phyloP scores from a whole-genome alignment of 441 rosid species.

The Gossypium davidsonii region DNA sequence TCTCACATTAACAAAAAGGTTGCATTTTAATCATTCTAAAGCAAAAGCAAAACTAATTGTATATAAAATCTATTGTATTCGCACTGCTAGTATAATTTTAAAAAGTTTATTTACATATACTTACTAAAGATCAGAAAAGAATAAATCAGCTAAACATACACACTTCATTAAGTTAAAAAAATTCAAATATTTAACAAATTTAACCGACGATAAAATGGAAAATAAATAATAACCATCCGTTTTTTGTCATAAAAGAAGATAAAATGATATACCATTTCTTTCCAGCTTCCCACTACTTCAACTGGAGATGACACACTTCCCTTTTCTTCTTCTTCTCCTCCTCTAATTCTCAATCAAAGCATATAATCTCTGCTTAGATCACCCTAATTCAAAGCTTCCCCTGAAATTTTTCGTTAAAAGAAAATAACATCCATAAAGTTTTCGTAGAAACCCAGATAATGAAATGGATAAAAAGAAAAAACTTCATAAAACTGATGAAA shows the following conservation, averaged over 20 bases:
- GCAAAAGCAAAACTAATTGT: neutral
- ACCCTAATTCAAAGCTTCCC: neutral
- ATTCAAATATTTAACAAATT: neutral
- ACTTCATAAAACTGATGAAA: neutral
- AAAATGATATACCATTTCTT: constrained; percentile 25
- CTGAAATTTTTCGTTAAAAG: neutral
- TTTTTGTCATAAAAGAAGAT: neutral
- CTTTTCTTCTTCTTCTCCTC: constrained; percentile 9
- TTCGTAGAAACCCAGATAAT: neutral
- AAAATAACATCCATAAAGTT: neutral
- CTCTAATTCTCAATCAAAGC: constrained; percentile 13
- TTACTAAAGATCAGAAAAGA: neutral
- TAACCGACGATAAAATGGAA: neutral
- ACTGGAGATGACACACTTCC: neutral
- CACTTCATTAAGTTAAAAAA: neutral
- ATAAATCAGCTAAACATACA: neutral
- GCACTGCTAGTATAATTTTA: neutral
- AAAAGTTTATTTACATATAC: too few relatives aligned
- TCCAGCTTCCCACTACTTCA: constrained; percentile 16
- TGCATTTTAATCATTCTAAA: neutral
- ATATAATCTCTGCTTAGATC: neutral
- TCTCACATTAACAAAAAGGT: neutral
- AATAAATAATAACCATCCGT: neutral
- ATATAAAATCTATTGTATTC: neutral
- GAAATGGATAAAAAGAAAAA: neutral